A percentile compares a stretch with the other conserved stretches of the same genome.
Conservation (phyloP, 208 protist species). For the Naegleria fowleri region DNA sequence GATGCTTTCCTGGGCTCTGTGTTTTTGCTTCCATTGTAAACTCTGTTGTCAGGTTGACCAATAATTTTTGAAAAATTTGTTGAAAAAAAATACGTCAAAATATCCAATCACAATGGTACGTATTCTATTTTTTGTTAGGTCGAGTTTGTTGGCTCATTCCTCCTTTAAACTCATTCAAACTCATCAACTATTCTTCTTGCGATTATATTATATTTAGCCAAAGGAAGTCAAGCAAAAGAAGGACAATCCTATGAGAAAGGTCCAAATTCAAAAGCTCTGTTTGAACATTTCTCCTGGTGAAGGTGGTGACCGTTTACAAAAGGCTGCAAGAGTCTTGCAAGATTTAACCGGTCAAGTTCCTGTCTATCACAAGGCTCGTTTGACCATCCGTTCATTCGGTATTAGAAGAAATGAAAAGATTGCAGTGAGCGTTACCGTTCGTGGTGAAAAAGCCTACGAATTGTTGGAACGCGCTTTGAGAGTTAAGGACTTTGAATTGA, state of each 20-base stretch:
- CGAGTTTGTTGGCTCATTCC: too few relatives aligned
- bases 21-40: background rate
- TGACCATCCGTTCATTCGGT: constrained; percentile 97
- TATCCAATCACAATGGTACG: background rate
- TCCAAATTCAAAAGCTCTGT: constrained; percentile 96
- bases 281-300: constrained; percentile 99
- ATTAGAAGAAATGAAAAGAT: constrained; percentile 99
- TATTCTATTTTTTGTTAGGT: background rate
- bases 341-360: constrained; percentile 96
- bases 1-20: too few relatives aligned
- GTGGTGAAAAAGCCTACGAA: constrained; percentile 98
- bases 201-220: too few relatives aligned
- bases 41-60: too few relatives aligned
- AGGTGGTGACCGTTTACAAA: constrained; percentile 95
- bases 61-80: background rate
- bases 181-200: too few relatives aligned
- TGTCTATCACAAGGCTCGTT: constrained; percentile 91
- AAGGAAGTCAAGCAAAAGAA: constrained; percentile 51
- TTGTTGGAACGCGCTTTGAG: constrained; percentile 96
- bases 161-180: too few relatives aligned
- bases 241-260: constrained; percentile 91
- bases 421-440: constrained; percentile 95
- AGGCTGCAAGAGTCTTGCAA: constrained; percentile 97
- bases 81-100: background rate
- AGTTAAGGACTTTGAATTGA: constrained; percentile 99